These are phyloP conservation scores for Leccinum colubrinum DNA, from an alignment of 1,284 basidiomycete species.

Conservation along the genomic window DNA sequence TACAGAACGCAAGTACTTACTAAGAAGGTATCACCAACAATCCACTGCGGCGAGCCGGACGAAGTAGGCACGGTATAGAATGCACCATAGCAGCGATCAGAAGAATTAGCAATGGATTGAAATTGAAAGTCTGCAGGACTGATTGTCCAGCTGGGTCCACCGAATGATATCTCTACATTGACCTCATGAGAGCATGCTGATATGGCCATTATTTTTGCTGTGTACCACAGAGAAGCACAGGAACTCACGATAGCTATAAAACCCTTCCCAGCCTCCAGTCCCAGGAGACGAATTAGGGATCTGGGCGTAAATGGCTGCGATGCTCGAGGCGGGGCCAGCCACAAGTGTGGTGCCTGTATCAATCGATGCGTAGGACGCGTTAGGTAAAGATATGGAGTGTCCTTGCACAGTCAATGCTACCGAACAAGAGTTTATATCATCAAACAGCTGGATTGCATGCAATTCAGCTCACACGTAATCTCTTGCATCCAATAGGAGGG, in stretches of 20 bases:
- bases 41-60: conserved; percentile 21
- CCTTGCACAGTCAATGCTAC: conserved; percentile 45
- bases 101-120: conserved; percentile 2
- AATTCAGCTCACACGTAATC: conserved; percentile 27
- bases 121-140: conserved; percentile 28
- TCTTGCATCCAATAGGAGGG: conserved; percentile 42
- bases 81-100: conserved; percentile 25
- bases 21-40: conserved; percentile 30
- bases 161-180: conserved; percentile 49
- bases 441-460: background rate
- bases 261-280: conserved; percentile 40
- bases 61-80: conserved; percentile 24
- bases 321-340: conserved; percentile 42
- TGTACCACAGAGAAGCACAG: background rate
- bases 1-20: conserved; percentile 6
- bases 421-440: background rate
- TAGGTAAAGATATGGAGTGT: conserved; percentile 33
- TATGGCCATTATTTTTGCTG: conserved; percentile 11
- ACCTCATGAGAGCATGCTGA: conserved; percentile 41
- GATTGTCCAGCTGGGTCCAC: conserved; percentile 38
- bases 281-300: conserved; percentile 40
- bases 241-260: conserved; percentile 33
- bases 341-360: conserved; percentile 57
- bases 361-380: conserved; percentile 41
- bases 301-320: conserved; percentile 43